phyloP scores from a whole-genome alignment of 163 green algal genomes.

The Coccomyxa subellipsoidea region DNA sequence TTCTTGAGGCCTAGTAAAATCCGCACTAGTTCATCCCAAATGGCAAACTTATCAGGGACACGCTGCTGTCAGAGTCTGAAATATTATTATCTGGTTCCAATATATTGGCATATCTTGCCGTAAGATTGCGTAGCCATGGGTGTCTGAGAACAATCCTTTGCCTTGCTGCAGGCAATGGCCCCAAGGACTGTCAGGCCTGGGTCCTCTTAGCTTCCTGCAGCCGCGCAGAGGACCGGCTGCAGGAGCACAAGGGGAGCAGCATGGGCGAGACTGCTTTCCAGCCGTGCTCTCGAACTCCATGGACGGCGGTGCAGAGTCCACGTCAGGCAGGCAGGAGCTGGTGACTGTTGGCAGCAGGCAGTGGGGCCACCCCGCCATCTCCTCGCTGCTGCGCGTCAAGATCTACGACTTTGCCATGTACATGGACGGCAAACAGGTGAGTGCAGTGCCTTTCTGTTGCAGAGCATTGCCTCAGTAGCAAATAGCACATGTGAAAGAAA shows the following conservation, averaged over 20 bases:
- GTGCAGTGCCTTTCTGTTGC: background rate
- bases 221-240: background rate
- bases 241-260: background rate
- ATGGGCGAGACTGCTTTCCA: background rate
- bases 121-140: background rate
- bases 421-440: slow-evolving; percentile 46
- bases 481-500: no score
- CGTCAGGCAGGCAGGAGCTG: slow-evolving; percentile 9
- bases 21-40: background rate
- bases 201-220: background rate
- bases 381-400: slow-evolving; percentile 40
- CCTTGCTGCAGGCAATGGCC: background rate
- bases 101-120: background rate
- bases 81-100: background rate
- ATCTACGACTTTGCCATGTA: slow-evolving; percentile 75
- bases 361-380: slow-evolving; percentile 5
- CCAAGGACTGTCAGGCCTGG: background rate
- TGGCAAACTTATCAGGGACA: no score
- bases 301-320: background rate
- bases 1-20: background rate
- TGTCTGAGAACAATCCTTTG: background rate
- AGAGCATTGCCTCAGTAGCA: no score
- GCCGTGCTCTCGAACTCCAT: background rate
- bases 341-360: slow-evolving; percentile 15
- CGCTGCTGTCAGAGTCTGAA: no score